Evolutionary conservation across 352 stramenopile genomes (phyloP), one percentile per base, ranked within the genome.

Genomic region (Aphanomyces euteiches): DNA sequence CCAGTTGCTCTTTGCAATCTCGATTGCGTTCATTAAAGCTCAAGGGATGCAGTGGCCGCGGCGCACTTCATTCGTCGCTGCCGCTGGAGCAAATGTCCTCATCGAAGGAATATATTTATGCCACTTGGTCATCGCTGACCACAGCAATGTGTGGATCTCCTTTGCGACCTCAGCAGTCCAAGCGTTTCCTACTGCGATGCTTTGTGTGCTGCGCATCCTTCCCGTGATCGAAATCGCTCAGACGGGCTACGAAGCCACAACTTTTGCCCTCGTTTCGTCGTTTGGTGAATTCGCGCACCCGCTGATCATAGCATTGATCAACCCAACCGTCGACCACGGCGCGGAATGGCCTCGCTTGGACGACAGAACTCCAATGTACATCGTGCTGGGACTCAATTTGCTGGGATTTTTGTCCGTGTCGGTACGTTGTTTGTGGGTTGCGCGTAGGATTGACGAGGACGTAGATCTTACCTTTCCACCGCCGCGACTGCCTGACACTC

Each of bases 151-250:
- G 7, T 37, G 60, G 41, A 5, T 63, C 41, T 19, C 28, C 19
- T 63, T 41, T 13, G 37, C n/a, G 3, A 10, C 8, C 5, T 37
- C 47, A 8, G 50, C 38, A 36, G 2, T 67, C 43, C 4, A 37
- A 28, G 21, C 60, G 3, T 10, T 56, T 5, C 60, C 60, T 12
- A 56, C 60, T 12, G 60, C 60, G 1, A 37, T 57, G 7, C 60
- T 54, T 21, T 57, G 21, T 17, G 19, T 67, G 3, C 41, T 67
- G 6, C 60, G 60, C 41, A 21, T 39, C 60, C 21, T 67, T 15
- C 60, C 60, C 15, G 47, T 67, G 28, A 37, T 67, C 39, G 60
- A 67, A 57, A 37, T 67, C 21, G 60, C 60, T 13, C 43, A 37
- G 6, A 15, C 15, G 7, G 60, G 60, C 8, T 67, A 41, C 28